Evolutionary conservation across 2,329 filamentous ascomycete genomes (phyloP).

Genomic region (Fusarium sp.): DNA sequence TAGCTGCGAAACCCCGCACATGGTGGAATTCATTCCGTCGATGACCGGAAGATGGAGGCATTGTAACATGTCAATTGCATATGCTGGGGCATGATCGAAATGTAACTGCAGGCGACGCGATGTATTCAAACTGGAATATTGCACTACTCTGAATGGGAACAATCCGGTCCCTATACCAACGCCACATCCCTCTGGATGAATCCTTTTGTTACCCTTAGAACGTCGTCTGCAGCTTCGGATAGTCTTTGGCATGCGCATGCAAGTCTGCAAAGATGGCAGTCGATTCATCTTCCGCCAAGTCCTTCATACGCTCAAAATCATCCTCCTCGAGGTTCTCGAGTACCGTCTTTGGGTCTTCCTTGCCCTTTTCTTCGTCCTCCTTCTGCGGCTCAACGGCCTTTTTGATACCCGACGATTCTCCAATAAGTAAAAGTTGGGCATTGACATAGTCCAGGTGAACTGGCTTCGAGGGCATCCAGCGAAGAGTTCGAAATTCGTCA

Average conservation of each 20-base stretch:
- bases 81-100: background rate
- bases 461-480: constrained; percentile 78
- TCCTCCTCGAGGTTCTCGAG: constrained; percentile 78
- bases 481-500: constrained; percentile 73
- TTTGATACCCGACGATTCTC: constrained; percentile 66
- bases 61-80: background rate
- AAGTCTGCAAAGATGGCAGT: constrained; percentile 42
- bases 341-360: constrained; percentile 70
- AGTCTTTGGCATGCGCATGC: constrained; percentile 37
- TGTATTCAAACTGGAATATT: background rate
- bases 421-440: constrained; percentile 80
- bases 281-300: constrained; percentile 57
- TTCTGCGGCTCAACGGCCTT: constrained; percentile 61
- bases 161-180: background rate
- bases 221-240: constrained; percentile 44
- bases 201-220: constrained; percentile 27
- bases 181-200: background rate
- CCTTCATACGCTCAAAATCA: constrained; percentile 70
- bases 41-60: background rate
- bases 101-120: background rate
- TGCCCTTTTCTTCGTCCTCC: constrained; percentile 31
- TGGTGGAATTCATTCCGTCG: background rate
- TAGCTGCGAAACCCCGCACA: background rate
- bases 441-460: constrained; percentile 77
- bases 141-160: background rate